Percentiles rank a stretch among this genome's conserved stretches.
Conservation (phyloP, 305 asterid species). For the Fraxinus ornus region DNA sequence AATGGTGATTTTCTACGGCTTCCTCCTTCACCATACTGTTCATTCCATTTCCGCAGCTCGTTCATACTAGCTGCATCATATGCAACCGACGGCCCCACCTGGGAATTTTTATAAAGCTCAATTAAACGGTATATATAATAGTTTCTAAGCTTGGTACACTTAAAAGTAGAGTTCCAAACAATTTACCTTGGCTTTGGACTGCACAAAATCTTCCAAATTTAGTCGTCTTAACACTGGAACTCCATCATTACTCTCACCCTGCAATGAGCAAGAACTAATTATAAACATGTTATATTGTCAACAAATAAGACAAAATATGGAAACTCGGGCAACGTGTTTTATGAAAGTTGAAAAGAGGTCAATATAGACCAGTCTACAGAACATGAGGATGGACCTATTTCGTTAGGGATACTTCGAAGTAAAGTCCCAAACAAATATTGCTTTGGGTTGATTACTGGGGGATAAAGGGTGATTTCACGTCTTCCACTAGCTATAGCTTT, state of each 20-base stretch:
- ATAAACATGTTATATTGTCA: neutral
- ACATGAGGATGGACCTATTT: neutral
- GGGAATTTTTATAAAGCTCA: constrained; percentile 14
- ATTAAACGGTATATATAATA: neutral
- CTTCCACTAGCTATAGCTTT: neutral
- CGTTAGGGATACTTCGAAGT: neutral
- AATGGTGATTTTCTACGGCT: constrained; percentile 85
- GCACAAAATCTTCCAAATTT: constrained; percentile 69
- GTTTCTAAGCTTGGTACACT: neutral
- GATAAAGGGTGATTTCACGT: neutral
- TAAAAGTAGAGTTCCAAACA: neutral
- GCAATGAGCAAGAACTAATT: constrained; percentile 22
- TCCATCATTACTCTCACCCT: constrained; percentile 47
- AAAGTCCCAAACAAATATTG: neutral
- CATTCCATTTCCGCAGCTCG: constrained; percentile 94
- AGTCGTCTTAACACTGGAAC: constrained; percentile 59
- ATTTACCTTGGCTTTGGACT: constrained; percentile 81
- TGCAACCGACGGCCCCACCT: constrained; percentile 99
- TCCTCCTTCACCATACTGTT: constrained; percentile 97
- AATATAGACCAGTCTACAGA: neutral
- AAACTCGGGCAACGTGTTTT: neutral
- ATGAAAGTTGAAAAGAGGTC: neutral
- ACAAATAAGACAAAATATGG: neutral
- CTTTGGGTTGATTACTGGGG: neutral
- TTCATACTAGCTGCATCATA: constrained; percentile 94